Evolutionary conservation across 441 rosid species (phyloP).

Genomic region (Rhodomyrtus psidioides): DNA sequence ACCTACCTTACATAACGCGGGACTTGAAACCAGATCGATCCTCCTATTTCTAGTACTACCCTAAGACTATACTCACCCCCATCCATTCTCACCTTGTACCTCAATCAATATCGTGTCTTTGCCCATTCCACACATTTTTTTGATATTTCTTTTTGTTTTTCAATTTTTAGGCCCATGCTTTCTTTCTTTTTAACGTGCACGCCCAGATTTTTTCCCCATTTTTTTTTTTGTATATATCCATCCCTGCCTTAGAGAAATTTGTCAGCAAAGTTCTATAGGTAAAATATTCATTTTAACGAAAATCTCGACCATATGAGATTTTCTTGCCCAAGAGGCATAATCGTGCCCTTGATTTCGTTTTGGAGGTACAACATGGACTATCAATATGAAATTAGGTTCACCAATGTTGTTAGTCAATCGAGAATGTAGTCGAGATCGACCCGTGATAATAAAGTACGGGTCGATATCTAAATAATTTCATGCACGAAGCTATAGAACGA

Average conservation of each 20-base stretch:
- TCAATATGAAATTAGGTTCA: neutral
- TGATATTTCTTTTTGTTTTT: neutral
- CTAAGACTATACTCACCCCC: too few species aligned
- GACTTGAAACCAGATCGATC: too few species aligned
- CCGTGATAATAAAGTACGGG: neutral
- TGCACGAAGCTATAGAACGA: neutral
- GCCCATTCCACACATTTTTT: neutral
- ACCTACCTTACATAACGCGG: accelerated
- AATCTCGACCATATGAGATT: neutral
- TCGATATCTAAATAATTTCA: neutral
- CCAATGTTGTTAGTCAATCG: too few species aligned
- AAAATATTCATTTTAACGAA: neutral
- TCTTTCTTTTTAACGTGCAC: neutral
- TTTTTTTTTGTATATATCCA: neutral
- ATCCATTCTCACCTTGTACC: neutral
- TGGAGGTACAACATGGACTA: neutral
- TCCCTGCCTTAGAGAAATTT: neutral
- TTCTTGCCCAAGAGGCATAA: neutral
- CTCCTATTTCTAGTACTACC: too few species aligned
- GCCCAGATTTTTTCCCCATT: neutral
- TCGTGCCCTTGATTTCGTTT: neutral
- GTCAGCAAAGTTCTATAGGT: neutral
- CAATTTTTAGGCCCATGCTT: neutral
- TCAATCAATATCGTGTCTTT: neutral
- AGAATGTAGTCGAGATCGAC: neutral